These are phyloP conservation scores for Thelonectria discophora DNA, from an alignment of 2,329 filamentous ascomycete genomes.

Conservation along the genomic window DNA sequence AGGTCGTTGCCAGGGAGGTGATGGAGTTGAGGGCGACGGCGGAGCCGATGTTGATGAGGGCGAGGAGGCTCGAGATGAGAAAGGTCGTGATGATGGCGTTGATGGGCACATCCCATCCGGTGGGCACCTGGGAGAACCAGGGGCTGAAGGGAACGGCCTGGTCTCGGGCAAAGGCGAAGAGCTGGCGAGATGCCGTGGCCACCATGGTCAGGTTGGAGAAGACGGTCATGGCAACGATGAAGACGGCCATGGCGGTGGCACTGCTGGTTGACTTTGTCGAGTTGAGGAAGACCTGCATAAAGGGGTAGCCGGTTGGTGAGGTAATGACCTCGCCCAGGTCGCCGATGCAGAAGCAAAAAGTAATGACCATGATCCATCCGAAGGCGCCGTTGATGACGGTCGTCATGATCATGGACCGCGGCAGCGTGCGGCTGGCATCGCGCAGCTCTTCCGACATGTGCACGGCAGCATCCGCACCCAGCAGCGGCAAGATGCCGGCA, in stretches of 20 bases:
- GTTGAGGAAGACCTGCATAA: constrained; percentile 38
- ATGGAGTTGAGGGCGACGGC: constrained; percentile 32
- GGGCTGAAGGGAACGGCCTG: constrained; percentile 36
- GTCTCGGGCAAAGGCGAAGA: constrained; percentile 35
- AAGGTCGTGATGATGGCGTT: constrained; percentile 36
- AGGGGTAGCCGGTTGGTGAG: constrained; percentile 33
- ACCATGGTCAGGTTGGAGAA: constrained; percentile 38
- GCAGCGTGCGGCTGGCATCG: constrained; percentile 32
- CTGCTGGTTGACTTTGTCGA: constrained; percentile 31
- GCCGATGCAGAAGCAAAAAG: constrained; percentile 35
- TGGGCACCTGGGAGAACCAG: constrained; percentile 31
- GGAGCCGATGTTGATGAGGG: constrained; percentile 37
- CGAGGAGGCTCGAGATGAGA: constrained; percentile 29
- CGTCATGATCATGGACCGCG: constrained; percentile 32
- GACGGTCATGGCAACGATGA: constrained; percentile 36
- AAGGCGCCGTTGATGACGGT: constrained; percentile 35
- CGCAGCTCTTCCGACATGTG: constrained; percentile 38
- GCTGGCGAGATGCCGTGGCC: constrained; percentile 34
- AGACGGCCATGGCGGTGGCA: constrained; percentile 32
- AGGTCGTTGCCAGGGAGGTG: constrained; percentile 32
- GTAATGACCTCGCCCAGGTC: constrained; percentile 32
- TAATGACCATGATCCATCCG: constrained; percentile 40
- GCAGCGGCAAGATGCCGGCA: constrained; percentile 30
- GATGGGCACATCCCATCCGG: constrained; percentile 33
- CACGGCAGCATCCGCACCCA: constrained; percentile 36